Base-by-base conservation (phyloP, 2,329 filamentous ascomycete species). In the Penicillium olsonii region DNA sequence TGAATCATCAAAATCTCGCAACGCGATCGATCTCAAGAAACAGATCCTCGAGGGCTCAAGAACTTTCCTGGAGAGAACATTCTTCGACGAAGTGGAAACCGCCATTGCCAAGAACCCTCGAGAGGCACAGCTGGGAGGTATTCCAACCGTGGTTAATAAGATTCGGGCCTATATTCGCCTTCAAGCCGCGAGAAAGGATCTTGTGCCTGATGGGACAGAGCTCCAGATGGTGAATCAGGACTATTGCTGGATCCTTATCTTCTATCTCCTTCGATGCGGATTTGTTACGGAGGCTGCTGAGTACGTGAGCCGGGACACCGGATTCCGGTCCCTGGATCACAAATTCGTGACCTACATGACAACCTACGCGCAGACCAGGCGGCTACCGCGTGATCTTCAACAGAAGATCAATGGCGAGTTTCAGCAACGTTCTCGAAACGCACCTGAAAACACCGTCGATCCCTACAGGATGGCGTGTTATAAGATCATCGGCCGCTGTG, bases 401-500 rank as follows among this genome's bases (percentile, higher is more conserved):
- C 88, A 91, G 59, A 88, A 89, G 55, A 95, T 95, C 72, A 88
- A 88, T 60, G 90, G 88, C 55, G 92, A 96, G 66, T 96, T 95
- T 71, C 87, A 87, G 43, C 89, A 95, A 68, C 86, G 91, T 38
- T 82, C 86, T 20, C 87, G 90, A 56, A 90, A 95, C 63, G 89
- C 89, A 0, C 88, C 90, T 0, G 89, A 94, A 50, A 87, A 92
- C 66, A 88, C 89, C 1, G 85, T 95, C 56, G 94, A 99, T 68
- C 94, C 94, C 20, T 99, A 95, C 75, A 86, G 91, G 45, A 92
- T 96, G 84, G 92, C 92, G 40, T 96, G 94, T 70, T 97, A 97
- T 80, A 97, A 99, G 78, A 86, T 99, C 54, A 87, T 99, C 61
- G 94, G 95, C 38, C 90, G 84, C 42, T 86, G 83, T 64, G 84